Conservation (phyloP, 139 green algal genomes). For the Chlamydomonas incerta region DNA sequence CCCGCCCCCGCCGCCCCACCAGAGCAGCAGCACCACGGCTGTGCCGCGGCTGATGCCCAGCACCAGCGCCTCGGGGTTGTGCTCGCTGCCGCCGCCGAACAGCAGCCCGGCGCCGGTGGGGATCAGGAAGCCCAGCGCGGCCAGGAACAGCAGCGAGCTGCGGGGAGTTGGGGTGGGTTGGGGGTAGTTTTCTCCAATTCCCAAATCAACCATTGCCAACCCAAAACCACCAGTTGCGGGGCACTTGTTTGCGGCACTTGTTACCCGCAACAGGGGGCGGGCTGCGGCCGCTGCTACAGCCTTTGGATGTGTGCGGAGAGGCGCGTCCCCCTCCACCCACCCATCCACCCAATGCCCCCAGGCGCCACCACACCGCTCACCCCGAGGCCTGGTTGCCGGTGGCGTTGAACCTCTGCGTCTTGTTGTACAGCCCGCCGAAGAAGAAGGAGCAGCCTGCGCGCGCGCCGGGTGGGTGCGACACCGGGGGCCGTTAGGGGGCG, state of each 20-base stretch:
- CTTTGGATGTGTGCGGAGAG: no score
- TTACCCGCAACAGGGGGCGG: no score
- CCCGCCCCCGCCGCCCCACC: background rate
- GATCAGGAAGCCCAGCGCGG: conserved; percentile 83
- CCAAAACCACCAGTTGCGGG: no score
- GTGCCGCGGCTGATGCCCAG: conserved; percentile 36
- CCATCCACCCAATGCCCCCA: no score
- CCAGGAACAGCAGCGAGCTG: conserved; percentile 84
- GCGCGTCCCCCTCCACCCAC: no score
- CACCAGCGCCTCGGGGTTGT: conserved; percentile 2
- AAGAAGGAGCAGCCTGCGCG: conserved; percentile 87
- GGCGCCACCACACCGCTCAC: background rate
- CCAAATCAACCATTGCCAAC: no score
- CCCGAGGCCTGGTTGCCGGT: conserved; percentile 72
- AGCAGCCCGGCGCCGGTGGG: conserved; percentile 63
- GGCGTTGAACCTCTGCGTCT: conserved; percentile 82
- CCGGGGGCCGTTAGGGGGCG: no score
- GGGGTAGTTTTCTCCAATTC: no score
- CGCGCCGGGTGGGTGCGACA: no score
- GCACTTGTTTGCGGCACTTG: no score
- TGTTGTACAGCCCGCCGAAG: conserved; percentile 79
- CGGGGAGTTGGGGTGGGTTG: no score
- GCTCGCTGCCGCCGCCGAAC: background rate
- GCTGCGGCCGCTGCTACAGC: no score
- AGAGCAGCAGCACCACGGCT: conserved; percentile 33